phyloP scores from a whole-genome alignment of 1,139 yeast genomes.

The Kodamaea derodonti region DNA sequence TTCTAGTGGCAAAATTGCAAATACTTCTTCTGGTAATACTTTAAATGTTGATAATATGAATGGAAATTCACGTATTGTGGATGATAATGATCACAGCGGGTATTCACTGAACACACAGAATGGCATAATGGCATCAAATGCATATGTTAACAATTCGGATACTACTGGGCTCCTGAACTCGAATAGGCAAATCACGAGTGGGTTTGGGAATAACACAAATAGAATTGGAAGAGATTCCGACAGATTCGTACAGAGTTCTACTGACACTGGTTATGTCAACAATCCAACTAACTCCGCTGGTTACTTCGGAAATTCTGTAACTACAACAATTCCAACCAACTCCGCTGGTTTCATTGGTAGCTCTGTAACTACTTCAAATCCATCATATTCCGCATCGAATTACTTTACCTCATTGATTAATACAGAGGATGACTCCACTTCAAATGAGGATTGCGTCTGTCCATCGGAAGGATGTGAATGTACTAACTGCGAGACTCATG shows the following conservation, averaged over 20 bases:
- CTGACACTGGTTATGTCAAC: background rate
- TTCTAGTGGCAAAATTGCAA: background rate
- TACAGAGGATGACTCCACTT: constrained; percentile 13
- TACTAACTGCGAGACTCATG: constrained; percentile 51
- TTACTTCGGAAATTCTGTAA: background rate
- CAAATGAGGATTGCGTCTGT: constrained; percentile 37
- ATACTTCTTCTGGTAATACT: background rate
- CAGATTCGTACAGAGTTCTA: background rate
- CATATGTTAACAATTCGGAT: background rate
- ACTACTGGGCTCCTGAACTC: background rate
- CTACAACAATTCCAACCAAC: background rate
- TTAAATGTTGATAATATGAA: no score
- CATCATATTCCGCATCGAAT: background rate
- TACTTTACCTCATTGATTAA: constrained; percentile 2
- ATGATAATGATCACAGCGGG: background rate
- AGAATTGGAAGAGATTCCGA: background rate
- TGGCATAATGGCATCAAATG: no score
- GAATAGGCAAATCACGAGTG: background rate
- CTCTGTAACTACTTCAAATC: background rate
- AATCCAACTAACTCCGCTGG: background rate
- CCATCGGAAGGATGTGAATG: constrained; percentile 47
- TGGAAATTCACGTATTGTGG: background rate
- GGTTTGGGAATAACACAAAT: background rate
- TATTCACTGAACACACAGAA: background rate
- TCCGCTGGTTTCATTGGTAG: background rate